These are phyloP conservation scores for Ustilago trichophora DNA, from an alignment of 1,284 basidiomycete genomes.

Conservation along the genomic window DNA sequence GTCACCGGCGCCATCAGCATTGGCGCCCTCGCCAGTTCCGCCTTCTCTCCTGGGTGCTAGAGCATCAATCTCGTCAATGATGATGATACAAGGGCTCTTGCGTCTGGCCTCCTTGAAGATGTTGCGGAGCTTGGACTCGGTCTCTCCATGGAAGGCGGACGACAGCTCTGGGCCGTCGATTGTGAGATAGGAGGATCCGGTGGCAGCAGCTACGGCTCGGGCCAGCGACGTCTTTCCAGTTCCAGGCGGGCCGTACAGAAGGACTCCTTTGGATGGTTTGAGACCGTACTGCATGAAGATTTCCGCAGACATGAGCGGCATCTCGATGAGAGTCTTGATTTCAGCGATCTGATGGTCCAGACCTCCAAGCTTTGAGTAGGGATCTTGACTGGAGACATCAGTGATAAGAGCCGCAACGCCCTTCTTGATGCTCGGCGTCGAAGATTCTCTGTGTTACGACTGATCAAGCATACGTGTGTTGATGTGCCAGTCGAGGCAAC, in stretches of 20 bases:
- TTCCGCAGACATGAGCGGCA: slow-evolving; percentile 88
- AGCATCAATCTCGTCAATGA: slow-evolving; percentile 96
- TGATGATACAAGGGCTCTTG: slow-evolving; percentile 82
- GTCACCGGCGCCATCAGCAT: slow-evolving; percentile 70
- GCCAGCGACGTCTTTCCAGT: slow-evolving; percentile 66
- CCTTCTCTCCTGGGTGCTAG: slow-evolving; percentile 89
- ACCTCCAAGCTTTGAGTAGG: slow-evolving; percentile 82
- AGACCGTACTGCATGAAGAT: slow-evolving; percentile 85
- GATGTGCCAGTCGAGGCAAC: neutral
- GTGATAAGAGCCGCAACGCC: neutral
- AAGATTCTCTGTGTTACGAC: slow-evolving; percentile 65
- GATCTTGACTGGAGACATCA: slow-evolving; percentile 11
- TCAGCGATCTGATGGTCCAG: slow-evolving; percentile 85
- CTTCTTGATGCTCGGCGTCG: slow-evolving; percentile 22
- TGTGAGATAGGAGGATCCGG: slow-evolving; percentile 54
- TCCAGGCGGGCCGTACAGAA: slow-evolving; percentile 66
- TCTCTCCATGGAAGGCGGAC: slow-evolving; percentile 95
- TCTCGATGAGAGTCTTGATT: slow-evolving; percentile 91
- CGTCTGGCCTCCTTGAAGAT: slow-evolving; percentile 86
- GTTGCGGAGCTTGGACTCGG: slow-evolving; percentile 85
- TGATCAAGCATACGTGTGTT: slow-evolving; percentile 43
- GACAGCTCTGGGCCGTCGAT: slow-evolving; percentile 95
- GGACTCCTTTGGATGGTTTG: slow-evolving; percentile 61
- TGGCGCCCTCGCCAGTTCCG: slow-evolving; percentile 78
- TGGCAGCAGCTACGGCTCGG: slow-evolving; percentile 57